These are phyloP conservation scores for Parathielavia hyrcaniae DNA, from an alignment of 495 filamentous ascomycete genomes.

Conservation along the genomic window DNA sequence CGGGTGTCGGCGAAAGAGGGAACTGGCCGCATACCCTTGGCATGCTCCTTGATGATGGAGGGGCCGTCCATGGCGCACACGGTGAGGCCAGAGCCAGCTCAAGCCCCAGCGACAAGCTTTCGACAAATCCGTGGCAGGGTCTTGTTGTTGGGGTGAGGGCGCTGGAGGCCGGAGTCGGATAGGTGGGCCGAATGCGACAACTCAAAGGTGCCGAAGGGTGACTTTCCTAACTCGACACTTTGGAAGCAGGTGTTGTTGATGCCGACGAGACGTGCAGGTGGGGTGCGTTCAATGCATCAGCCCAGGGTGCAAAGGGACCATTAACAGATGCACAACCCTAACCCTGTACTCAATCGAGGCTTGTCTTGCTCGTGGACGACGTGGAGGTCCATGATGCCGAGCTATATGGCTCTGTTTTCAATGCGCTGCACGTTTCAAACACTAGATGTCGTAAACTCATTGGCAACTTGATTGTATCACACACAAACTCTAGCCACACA, in stretches of 20 bases:
- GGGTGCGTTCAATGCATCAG: too few species aligned
- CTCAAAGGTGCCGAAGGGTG: neutral
- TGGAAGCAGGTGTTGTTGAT: conserved; percentile 18
- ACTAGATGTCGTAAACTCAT: too few species aligned
- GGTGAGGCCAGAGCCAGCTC: conserved; percentile 18
- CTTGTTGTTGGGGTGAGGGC: neutral
- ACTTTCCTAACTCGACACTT: neutral
- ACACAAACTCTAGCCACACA: too few species aligned
- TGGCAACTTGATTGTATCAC: too few species aligned
- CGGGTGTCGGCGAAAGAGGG: neutral
- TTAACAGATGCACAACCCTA: too few species aligned
- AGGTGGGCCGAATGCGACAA: neutral
- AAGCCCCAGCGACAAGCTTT: neutral
- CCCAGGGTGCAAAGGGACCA: too few species aligned
- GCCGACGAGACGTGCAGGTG: neutral
- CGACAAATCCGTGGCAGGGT: neutral
- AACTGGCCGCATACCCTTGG: conserved; percentile 26
- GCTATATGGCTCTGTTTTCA: too few species aligned
- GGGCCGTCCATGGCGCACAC: conserved; percentile 28
- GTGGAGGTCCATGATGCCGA: too few species aligned
- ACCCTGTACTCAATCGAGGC: too few species aligned
- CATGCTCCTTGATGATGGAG: conserved; percentile 37
- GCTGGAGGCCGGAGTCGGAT: neutral
- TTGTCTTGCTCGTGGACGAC: too few species aligned
- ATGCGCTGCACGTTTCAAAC: too few species aligned